These are phyloP conservation scores for Metschnikowia proteae DNA, from an alignment of 805 yeast genomes.

Conservation along the genomic window DNA sequence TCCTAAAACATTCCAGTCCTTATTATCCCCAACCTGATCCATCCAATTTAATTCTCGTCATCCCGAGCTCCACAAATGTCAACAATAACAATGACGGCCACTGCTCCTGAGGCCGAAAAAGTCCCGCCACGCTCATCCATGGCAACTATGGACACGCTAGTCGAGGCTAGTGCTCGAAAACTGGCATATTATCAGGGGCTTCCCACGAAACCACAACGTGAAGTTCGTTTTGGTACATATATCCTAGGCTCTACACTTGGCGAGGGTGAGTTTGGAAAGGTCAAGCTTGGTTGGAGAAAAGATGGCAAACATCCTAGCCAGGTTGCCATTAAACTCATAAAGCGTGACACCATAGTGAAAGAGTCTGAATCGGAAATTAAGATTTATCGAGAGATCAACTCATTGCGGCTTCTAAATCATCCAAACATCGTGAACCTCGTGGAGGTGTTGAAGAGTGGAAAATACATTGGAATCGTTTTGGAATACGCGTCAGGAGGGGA, in stretches of 20 bases:
- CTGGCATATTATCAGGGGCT: neutral
- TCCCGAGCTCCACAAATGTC: neutral
- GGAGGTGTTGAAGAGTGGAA: slow-evolving; percentile 89
- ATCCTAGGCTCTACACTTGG: slow-evolving; percentile 91
- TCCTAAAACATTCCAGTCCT: neutral
- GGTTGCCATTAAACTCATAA: slow-evolving; percentile 89
- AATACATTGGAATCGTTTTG: slow-evolving; percentile 91
- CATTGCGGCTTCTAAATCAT: slow-evolving; percentile 78
- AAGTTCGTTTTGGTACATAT: slow-evolving; percentile 85
- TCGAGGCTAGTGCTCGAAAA: neutral
- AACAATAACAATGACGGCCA: slow-evolving; percentile 2
- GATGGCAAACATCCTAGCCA: slow-evolving; percentile 74
- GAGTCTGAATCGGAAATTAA: slow-evolving; percentile 84
- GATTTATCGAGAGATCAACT: slow-evolving; percentile 89
- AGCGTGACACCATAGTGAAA: slow-evolving; percentile 82
- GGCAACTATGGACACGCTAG: neutral
- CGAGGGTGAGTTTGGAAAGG: slow-evolving; percentile 98
- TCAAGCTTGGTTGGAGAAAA: slow-evolving; percentile 92
- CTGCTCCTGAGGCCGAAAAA: slow-evolving; percentile 2
- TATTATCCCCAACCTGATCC: too few species aligned
- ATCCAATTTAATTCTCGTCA: neutral
- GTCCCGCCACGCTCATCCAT: slow-evolving; percentile 5
- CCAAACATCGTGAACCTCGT: slow-evolving; percentile 91
- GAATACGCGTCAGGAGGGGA: slow-evolving; percentile 99
- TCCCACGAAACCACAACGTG: slow-evolving; percentile 39